phyloP scores from a whole-genome alignment of 331 rosid species.

The Malus hybrid region DNA sequence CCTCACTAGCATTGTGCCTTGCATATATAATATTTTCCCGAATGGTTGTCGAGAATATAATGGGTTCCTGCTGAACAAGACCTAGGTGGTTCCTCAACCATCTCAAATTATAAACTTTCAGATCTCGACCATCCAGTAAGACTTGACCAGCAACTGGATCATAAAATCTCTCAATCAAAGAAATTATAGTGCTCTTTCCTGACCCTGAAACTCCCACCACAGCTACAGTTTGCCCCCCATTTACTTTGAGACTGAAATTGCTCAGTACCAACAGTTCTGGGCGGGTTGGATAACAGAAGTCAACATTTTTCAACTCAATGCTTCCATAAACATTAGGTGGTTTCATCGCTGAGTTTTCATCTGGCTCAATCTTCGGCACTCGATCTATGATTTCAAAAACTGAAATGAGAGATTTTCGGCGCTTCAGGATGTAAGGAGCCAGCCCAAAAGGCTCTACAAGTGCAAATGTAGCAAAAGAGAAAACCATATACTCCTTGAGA shows the following conservation, averaged over 20 bases:
- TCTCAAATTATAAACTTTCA: constrained; percentile 81
- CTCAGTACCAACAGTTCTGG: constrained; percentile 91
- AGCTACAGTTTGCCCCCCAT: constrained; percentile 94
- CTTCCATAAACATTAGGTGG: constrained; percentile 98
- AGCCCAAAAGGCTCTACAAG: constrained; percentile 98
- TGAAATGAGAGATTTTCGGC: constrained; percentile 90
- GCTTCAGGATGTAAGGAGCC: constrained; percentile 98
- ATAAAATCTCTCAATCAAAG: constrained; percentile 89
- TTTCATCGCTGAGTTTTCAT: constrained; percentile 77
- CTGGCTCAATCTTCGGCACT: constrained; percentile 91
- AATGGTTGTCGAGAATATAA: constrained; percentile 92
- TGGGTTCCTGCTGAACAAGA: constrained; percentile 97
- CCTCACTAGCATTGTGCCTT: constrained; percentile 95
- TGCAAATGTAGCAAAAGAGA: constrained; percentile 97
- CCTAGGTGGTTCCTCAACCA: constrained; percentile 98
- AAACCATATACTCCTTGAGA: constrained; percentile 87
- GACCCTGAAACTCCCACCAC: constrained; percentile 99
- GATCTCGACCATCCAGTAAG: constrained; percentile 84
- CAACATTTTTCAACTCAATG: constrained; percentile 85
- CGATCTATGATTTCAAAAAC: constrained; percentile 98
- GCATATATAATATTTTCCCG: constrained; percentile 97
- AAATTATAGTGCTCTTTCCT: constrained; percentile 95
- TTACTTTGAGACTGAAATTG: constrained; percentile 89
- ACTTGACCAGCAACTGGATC: constrained; percentile 99
- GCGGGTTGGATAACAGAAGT: constrained; percentile 94